These are phyloP conservation scores for Elaeis oleifera DNA, from an alignment of 202 grass and related monocot genomes.

Conservation along the genomic window DNA sequence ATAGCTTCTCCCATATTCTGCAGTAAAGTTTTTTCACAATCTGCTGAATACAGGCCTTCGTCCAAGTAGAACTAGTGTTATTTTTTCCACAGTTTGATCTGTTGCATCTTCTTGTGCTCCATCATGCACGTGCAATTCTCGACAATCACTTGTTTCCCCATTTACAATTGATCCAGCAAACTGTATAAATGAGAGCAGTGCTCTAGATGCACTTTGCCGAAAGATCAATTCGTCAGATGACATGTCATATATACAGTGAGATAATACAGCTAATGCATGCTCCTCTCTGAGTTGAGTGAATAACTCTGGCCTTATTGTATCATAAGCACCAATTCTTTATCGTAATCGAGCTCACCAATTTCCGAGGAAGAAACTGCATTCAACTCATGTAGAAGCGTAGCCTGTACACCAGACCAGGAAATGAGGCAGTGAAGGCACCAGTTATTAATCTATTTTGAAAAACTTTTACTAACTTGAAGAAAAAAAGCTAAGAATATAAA, in stretches of 20 bases:
- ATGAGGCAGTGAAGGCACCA: background rate
- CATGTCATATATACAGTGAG: constrained; percentile 91
- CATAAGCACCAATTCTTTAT: constrained; percentile 60
- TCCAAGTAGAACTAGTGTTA: constrained; percentile 34
- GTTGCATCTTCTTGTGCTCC: background rate
- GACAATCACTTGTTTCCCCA: constrained; percentile 25
- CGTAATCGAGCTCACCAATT: constrained; percentile 82
- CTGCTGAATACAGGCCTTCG: constrained; percentile 47
- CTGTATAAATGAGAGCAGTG: constrained; percentile 62
- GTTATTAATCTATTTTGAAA: background rate
- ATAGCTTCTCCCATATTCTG: constrained; percentile 76
- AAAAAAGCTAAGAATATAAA: too few relatives aligned
- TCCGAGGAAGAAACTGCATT: constrained; percentile 80
- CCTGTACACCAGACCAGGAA: constrained; percentile 35
- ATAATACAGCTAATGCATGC: constrained; percentile 61
- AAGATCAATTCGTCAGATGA: constrained; percentile 81
- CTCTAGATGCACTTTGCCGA: constrained; percentile 81
- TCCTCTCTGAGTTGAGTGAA: constrained; percentile 61
- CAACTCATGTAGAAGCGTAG: constrained; percentile 52
- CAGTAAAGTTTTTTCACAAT: constrained; percentile 68
- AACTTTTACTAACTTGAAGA: background rate
- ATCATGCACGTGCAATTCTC: constrained; percentile 4
- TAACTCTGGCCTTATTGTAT: constrained; percentile 40
- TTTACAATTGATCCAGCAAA: constrained; percentile 63
- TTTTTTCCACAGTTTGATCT: constrained; percentile 10